phyloP scores from a whole-genome alignment of 345 rosid species.

The Aquilaria sinensis region DNA sequence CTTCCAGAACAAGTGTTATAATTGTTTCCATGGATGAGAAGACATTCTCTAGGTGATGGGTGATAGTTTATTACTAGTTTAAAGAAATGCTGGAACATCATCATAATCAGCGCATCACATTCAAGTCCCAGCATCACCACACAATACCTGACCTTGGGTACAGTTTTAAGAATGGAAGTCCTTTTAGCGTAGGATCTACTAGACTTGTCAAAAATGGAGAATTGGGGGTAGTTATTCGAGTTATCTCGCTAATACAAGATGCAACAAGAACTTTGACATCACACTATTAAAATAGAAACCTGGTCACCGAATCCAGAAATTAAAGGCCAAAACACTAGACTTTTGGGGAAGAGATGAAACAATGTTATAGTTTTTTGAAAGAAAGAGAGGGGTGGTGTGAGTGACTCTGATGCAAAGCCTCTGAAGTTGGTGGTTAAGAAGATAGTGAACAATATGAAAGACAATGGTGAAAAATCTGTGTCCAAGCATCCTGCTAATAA shows the following conservation, averaged over 20 bases:
- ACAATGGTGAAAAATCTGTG: slow-evolving; percentile 41
- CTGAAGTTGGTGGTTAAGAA: slow-evolving; percentile 44
- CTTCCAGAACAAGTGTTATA: slow-evolving; percentile 74
- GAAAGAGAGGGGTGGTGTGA: slow-evolving; percentile 29
- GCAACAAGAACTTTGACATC: slow-evolving; percentile 58
- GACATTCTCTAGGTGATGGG: slow-evolving; percentile 52
- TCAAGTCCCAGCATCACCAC: slow-evolving; percentile 81
- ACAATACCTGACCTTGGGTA: slow-evolving; percentile 59
- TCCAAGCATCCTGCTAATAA: slow-evolving; percentile 39
- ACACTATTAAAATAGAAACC: slow-evolving; percentile 19
- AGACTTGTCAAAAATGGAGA: slow-evolving; percentile 58
- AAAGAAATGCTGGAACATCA: slow-evolving; percentile 60
- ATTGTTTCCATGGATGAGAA: slow-evolving; percentile 74
- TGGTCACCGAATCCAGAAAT: too few relatives aligned
- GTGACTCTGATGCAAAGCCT: slow-evolving; percentile 45
- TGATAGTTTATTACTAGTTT: slow-evolving; percentile 55
- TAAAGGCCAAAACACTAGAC: slow-evolving; percentile 5
- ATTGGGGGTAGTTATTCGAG: slow-evolving; percentile 77
- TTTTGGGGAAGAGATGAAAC: slow-evolving; percentile 5
- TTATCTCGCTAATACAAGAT: slow-evolving; percentile 66
- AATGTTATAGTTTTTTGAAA: slow-evolving; percentile 19
- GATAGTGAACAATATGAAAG: slow-evolving; percentile 38
- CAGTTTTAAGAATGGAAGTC: slow-evolving; percentile 48
- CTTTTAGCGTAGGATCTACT: slow-evolving; percentile 53
- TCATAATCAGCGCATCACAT: slow-evolving; percentile 46